Evolutionary conservation across 2,329 filamentous ascomycete species (phyloP).

Genomic region (Claviceps lovelessii): DNA sequence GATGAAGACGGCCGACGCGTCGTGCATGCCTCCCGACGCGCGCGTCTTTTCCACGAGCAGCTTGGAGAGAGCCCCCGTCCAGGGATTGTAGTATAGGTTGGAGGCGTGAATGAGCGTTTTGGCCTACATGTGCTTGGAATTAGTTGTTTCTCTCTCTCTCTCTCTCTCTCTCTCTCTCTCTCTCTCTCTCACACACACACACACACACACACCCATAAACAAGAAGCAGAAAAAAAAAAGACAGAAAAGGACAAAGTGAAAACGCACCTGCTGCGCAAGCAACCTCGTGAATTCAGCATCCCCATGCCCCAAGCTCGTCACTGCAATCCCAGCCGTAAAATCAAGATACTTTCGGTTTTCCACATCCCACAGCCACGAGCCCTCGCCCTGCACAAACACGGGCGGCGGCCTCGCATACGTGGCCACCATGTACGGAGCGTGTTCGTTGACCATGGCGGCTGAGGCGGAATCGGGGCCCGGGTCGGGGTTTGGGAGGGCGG

Average conservation of each 20-base stretch:
- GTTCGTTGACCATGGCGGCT: slow-evolving; percentile 56
- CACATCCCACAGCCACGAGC: slow-evolving; percentile 78
- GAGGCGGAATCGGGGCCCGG: slow-evolving; percentile 61
- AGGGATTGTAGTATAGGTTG: slow-evolving; percentile 94
- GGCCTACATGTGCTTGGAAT: slow-evolving; percentile 22
- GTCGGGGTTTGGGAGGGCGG: slow-evolving; percentile 49
- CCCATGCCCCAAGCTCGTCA: slow-evolving; percentile 83
- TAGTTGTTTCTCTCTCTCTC: too few species aligned
- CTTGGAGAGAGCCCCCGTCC: slow-evolving; percentile 81
- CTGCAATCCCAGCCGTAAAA: slow-evolving; percentile 90
- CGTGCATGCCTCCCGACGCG: slow-evolving; percentile 67
- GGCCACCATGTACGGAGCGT: slow-evolving; percentile 81
- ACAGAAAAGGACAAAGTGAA: neutral
- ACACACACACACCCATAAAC: too few species aligned
- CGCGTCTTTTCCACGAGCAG: slow-evolving; percentile 69
- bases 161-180: too few species aligned
- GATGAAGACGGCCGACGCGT: slow-evolving; percentile 69
- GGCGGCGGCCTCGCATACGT: slow-evolving; percentile 85
- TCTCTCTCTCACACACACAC: too few species aligned
- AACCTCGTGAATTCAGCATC: slow-evolving; percentile 65
- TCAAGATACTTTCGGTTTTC: slow-evolving; percentile 85
- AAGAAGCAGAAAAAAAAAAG: neutral
- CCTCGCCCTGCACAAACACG: slow-evolving; percentile 78
- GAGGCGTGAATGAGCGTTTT: slow-evolving; percentile 78
- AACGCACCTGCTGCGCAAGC: slow-evolving; percentile 57